Evolutionary conservation across 2,329 filamentous ascomycete species (phyloP).

Genomic region (Cryphonectria naterciae): DNA sequence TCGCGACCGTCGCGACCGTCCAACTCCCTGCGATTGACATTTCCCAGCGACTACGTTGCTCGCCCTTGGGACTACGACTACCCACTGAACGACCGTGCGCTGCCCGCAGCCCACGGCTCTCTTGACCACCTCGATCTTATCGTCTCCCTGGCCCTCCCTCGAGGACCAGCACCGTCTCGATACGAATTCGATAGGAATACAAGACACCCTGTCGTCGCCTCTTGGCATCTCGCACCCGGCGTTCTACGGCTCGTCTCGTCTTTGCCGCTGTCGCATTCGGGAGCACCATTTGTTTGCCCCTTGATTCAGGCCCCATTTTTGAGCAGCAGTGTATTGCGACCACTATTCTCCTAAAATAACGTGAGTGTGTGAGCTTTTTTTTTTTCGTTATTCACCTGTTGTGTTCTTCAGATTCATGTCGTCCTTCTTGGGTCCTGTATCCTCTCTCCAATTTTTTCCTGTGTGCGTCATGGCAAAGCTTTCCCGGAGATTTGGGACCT

Average conservation of each 20-base stretch:
- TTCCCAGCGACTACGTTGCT: constrained; percentile 14
- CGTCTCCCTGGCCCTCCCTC: constrained; percentile 7
- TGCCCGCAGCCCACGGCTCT: constrained; percentile 5
- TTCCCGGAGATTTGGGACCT: constrained; percentile 24
- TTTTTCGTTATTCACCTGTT: background rate
- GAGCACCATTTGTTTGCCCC: constrained; percentile 5
- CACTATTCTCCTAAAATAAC: constrained; percentile 12
- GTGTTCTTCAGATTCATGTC: constrained; percentile 8
- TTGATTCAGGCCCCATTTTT: constrained; percentile 6
- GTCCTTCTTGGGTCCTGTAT: constrained; percentile 1
- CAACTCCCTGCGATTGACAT: constrained; percentile 18
- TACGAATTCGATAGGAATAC: constrained; percentile 12
- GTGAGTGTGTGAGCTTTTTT: constrained; percentile 20
- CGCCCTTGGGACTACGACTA: constrained; percentile 11
- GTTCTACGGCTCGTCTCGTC: constrained; percentile 15
- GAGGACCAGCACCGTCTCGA: background rate
- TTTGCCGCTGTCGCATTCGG: constrained; percentile 17
- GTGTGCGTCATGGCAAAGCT: constrained; percentile 27
- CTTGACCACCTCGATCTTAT: background rate
- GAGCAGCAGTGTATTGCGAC: constrained; percentile 19
- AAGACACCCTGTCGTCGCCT: constrained; percentile 7
- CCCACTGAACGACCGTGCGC: constrained; percentile 5
- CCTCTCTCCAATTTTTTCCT: constrained; percentile 10
- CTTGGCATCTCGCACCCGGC: constrained; percentile 10
- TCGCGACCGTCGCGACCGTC: constrained; percentile 15